Evolutionary conservation across 2,329 filamentous ascomycete species (phyloP).

Genomic region (Phaeoacremonium minimum): DNA sequence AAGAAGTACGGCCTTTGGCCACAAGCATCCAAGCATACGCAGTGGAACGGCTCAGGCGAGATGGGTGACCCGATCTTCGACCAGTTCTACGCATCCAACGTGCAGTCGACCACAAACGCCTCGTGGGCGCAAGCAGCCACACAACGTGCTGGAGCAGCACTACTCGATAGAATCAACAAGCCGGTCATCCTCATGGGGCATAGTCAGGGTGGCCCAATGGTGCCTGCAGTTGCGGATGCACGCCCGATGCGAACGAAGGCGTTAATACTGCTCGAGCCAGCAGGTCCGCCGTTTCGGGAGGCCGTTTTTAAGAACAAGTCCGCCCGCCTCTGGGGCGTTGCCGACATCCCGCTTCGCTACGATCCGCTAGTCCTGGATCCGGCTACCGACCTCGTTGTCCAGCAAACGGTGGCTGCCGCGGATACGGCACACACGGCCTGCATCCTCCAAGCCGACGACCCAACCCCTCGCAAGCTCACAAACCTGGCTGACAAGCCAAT

Average conservation of each 20-base stretch:
- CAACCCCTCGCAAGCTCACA: conserved; percentile 25
- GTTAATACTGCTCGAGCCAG: conserved; percentile 39
- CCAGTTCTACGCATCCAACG: conserved; percentile 31
- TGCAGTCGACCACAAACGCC: conserved; percentile 28
- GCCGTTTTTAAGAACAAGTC: conserved; percentile 27
- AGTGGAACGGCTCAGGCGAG: conserved; percentile 34
- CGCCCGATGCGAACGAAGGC: conserved; percentile 33
- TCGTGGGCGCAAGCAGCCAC: conserved; percentile 28
- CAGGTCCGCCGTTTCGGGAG: conserved; percentile 41
- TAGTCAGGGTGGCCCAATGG: conserved; percentile 38
- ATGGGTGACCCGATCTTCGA: conserved; percentile 36
- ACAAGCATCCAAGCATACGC: conserved; percentile 32
- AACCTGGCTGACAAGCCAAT: conserved; percentile 29
- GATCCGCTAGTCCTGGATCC: conserved; percentile 33
- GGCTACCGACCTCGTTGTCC: conserved; percentile 24
- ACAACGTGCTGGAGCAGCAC: conserved; percentile 32
- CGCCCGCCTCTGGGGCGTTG: conserved; percentile 37
- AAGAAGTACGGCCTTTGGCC: conserved; percentile 29
- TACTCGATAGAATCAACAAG: conserved; percentile 36
- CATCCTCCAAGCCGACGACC: conserved; percentile 28
- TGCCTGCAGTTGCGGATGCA: conserved; percentile 35
- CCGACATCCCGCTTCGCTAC: conserved; percentile 44
- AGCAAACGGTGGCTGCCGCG: conserved; percentile 17
- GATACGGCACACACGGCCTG: conserved; percentile 17
- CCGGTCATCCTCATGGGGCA: conserved; percentile 37